Conservation (phyloP, 345 rosid species). For the Eucalyptus sideroxylon region DNA sequence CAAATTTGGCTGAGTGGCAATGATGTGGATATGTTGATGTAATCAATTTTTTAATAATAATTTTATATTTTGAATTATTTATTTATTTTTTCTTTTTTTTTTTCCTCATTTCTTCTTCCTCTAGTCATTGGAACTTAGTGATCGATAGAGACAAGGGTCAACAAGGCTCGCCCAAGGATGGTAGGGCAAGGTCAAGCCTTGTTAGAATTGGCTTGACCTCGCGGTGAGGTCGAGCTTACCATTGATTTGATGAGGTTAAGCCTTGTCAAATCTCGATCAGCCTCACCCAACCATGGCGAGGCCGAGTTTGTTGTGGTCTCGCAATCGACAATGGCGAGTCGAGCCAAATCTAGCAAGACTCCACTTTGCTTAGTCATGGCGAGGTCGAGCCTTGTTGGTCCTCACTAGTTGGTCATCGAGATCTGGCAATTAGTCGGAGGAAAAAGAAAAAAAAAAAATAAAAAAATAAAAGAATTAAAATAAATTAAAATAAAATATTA, state of each 20-base stretch:
- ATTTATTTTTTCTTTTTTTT: rapidly evolving
- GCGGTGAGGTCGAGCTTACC: rapidly evolving
- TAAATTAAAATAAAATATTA: too few relatives aligned
- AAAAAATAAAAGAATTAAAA: too few relatives aligned
- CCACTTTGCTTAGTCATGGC: rapidly evolving
- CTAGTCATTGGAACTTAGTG: rapidly evolving
- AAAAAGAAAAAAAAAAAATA: rapidly evolving
- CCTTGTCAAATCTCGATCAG: too few relatives aligned
- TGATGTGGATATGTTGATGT: too few relatives aligned
- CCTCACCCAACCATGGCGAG: rapidly evolving
- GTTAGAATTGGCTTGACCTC: too few relatives aligned
- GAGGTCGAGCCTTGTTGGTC: too few relatives aligned
- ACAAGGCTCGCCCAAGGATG: too few relatives aligned
- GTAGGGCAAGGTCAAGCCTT: rapidly evolving
- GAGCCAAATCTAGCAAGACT: rapidly evolving
- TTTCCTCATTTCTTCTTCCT: too few relatives aligned
- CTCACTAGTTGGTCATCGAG: too few relatives aligned
- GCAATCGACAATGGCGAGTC: rapidly evolving
- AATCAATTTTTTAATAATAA: too few relatives aligned
- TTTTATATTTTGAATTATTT: too few relatives aligned
- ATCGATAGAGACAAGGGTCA: too few relatives aligned
- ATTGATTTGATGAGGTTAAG: rapidly evolving
- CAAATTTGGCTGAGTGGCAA: rapidly evolving
- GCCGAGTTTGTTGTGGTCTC: rapidly evolving
- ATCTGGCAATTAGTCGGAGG: rapidly evolving